Conservation (phyloP, 2,329 filamentous ascomycete species). For the Ophiocordyceps sinensis region DNA sequence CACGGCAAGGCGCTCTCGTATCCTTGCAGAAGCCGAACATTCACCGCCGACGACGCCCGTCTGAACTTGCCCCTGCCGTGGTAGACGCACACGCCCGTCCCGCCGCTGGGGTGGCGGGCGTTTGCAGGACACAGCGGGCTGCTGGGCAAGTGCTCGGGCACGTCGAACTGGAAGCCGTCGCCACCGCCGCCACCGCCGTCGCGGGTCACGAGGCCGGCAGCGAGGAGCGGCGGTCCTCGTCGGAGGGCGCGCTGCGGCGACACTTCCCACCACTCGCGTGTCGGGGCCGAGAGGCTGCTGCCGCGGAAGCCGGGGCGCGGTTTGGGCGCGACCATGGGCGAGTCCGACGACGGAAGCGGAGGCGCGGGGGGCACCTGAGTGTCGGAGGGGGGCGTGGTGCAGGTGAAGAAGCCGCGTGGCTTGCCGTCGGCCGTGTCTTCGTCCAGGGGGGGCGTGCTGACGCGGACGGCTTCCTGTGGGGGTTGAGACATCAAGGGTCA, state of each 20-base stretch:
- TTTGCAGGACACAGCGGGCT: constrained; percentile 39
- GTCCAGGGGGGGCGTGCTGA: constrained; percentile 30
- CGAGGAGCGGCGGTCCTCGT: constrained; percentile 3
- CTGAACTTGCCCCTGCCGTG: constrained; percentile 23
- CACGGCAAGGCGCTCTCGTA: too few relatives aligned
- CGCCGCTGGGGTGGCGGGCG: constrained; percentile 25
- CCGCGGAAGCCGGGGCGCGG: constrained; percentile 3
- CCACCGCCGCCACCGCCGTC: not conserved
- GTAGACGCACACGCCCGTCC: constrained; percentile 34
- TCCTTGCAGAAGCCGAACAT: too few relatives aligned
- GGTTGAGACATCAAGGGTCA: not conserved
- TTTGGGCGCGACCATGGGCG: not conserved
- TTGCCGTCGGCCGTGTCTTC: constrained; percentile 21
- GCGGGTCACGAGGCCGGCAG: too few relatives aligned
- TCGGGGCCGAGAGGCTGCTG: constrained; percentile 9
- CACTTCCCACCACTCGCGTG: constrained; percentile 23
- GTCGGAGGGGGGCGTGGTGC: constrained; percentile 17
- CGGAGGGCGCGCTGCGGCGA: constrained; percentile 9
- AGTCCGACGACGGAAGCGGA: constrained; percentile 1
- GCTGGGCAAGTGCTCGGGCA: constrained; percentile 34
- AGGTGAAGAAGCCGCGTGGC: constrained; percentile 28
- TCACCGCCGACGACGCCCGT: too few relatives aligned
- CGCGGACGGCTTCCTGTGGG: constrained; percentile 30
- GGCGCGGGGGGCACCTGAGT: not conserved
- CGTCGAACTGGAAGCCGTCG: constrained; percentile 28